A percentile compares a stretch with the other conserved stretches of the same genome.
These are phyloP conservation scores for Solanum lycopersicoides DNA, from an alignment of 257 asterid genomes.

Conservation along the genomic window DNA sequence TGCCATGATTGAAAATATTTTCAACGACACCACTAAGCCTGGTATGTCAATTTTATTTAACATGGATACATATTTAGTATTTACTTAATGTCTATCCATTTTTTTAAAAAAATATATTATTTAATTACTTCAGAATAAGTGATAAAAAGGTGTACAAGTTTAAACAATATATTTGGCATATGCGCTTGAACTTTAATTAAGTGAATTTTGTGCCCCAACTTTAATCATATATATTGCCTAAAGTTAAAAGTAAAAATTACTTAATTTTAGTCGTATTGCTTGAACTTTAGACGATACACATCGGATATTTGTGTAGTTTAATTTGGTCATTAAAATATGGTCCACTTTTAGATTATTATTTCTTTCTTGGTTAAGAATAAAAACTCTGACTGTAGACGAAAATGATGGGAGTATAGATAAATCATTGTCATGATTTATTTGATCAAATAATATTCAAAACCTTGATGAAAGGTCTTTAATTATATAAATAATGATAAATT, in stretches of 20 bases:
- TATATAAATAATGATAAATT: neutral
- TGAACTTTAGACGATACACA: no score
- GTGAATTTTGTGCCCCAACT: no score
- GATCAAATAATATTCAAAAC: neutral
- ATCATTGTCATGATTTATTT: neutral
- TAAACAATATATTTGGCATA: neutral
- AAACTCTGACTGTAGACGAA: neutral
- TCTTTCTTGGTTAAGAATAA: neutral
- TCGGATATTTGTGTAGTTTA: no score
- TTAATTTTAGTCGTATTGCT: no score
- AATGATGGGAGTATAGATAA: neutral
- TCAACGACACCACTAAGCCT: slow-evolving; percentile 27
- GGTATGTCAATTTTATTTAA: neutral
- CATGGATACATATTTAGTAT: neutral
- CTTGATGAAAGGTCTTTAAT: neutral
- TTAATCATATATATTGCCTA: neutral
- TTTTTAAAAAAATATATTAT: neutral
- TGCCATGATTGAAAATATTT: slow-evolving; percentile 64
- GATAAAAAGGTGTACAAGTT: neutral
- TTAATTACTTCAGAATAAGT: neutral
- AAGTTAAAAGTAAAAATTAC: no score
- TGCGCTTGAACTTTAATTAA: no score
- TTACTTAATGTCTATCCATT: neutral
- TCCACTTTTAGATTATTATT: no score
- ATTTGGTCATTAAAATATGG: no score